Base-by-base conservation (phyloP, 257 asterid genomes). In the Penstemon eatonii region DNA sequence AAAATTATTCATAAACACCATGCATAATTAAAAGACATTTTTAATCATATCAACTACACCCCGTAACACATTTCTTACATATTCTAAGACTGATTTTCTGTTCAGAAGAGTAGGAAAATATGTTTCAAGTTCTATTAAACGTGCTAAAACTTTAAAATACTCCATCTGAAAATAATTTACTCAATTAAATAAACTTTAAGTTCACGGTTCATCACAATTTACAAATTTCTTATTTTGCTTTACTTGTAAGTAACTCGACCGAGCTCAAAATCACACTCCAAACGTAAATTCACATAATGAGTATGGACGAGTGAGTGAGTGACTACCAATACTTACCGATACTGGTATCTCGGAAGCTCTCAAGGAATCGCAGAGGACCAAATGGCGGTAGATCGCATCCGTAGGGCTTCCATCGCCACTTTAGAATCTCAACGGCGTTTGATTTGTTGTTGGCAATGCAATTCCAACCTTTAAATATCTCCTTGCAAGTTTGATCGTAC, bases 391-490 rank as follows among this genome's bases (percentile, higher is more conserved):
- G 90, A 65, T 89, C 89, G 55, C 99, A 94, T 41, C 46, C 77
- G 72, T 82, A 72, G 74, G 99, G 97, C 75, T 87, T 89, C 97
- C 99, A 94, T 3, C 87, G 87, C 97, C 96, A 94, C 78, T 76
- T 94, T 58, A 83, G 73, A 71, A 86, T 79, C 56, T 93, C 96
- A 72, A 82, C 19, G 10, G 96, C 96, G 69, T 91, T 94, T 64
- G 90, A 74, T 80, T 91, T 89, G 74, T 81, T 73, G 52, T 88
- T 73, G 56, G 83, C 89, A 46, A 94, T 83, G 83, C 99, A 94
- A 77, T 87, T 94, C 97, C 96, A 91, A n/a, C 99, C 97, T 74
- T 86, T 89, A 83, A 79, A 94, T 75, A 94, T 91, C 88, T 89
- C 99, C 86, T 90, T 93, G 72, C 99, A 93, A 37, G 87, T 85